Base-by-base conservation (phyloP, 148 eudicot species). In the Cornus suecica region DNA sequence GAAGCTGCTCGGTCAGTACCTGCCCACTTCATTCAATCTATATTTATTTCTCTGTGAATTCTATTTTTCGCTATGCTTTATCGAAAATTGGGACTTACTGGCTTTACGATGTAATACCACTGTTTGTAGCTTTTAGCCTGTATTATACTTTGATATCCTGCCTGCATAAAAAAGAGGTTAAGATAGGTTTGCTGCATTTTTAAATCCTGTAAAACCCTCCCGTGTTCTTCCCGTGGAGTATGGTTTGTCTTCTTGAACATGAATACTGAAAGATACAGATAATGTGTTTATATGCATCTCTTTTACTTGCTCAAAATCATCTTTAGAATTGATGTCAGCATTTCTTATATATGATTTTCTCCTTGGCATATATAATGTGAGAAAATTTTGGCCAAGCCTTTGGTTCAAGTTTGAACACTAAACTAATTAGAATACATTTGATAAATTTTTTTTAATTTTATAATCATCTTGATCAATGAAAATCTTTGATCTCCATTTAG, bases 1-100 rank as follows among this genome's bases (percentile, higher is more conserved):
- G 98, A 93, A 69, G 98, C 98, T 75, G 91, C 96, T 23, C 79
- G 96, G 97, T 91, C 30, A 71, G 88, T 80, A 22, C 62, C 58
- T 24, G 26, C 41, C 24, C 73, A 23, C 51, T 69, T 73, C 23
- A 63, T 62, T 66, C 25, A 26, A 73, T 69, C 30, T 65, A 30
- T 58, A 11, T 51, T 18, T 25, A 22, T 11, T 4, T 66, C 11
- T 70, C 54, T 29, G 79, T 8, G 41, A 72, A 66, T 24, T 4
- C 16, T 37, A 37, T 23, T 23, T 23, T 30, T 54, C 65, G 37
- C 27, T 58, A 8, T 32, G 0, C 37, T 34, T 72, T 66, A 29
- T 66, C 15, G 71, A 14, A n/a, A 6, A 29, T 14, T 75, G 6
- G 15, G 10, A 23, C 30, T 74, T 64, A 9, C 27, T 1, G 28